Conservation (phyloP, 2,329 filamentous ascomycete genomes). For the Botryosphaeria dothidea region DNA sequence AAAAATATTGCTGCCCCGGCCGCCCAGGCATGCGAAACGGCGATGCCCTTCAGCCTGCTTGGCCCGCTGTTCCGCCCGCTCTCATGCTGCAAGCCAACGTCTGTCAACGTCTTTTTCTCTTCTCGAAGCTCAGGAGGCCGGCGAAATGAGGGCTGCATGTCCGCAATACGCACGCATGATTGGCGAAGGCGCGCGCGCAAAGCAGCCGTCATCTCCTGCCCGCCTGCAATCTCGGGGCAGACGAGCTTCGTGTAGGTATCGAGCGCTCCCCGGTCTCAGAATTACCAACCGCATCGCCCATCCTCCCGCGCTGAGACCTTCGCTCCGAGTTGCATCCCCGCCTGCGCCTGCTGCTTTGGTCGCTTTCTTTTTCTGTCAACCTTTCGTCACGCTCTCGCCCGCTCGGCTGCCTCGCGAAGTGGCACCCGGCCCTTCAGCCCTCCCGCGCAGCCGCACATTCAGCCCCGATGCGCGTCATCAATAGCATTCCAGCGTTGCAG, state of each 20-base stretch:
- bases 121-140: constrained; percentile 1
- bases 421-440: neutral
- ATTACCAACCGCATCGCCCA: neutral
- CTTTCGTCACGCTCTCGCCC: neutral
- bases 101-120: neutral
- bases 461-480: constrained; percentile 4
- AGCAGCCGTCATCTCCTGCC: constrained; percentile 2
- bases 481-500: constrained; percentile 14
- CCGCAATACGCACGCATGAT: neutral
- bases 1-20: neutral
- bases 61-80: neutral
- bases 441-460: neutral
- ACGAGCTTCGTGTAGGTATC: constrained; percentile 9
- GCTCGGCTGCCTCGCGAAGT: neutral
- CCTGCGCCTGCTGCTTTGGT: neutral
- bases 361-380: neutral
- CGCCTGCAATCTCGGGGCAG: constrained; percentile 16
- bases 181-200: neutral
- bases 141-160: constrained; percentile 5
- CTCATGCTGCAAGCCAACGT: neutral
- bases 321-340: constrained; percentile 4
- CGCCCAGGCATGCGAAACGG: constrained; percentile 4
- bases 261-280: constrained; percentile 7
- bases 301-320: neutral
- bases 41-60: neutral